Evolutionary conservation across 495 filamentous ascomycete genomes (phyloP), one percentile per base, ranked within the genome.

Genomic region (Podospora conica): DNA sequence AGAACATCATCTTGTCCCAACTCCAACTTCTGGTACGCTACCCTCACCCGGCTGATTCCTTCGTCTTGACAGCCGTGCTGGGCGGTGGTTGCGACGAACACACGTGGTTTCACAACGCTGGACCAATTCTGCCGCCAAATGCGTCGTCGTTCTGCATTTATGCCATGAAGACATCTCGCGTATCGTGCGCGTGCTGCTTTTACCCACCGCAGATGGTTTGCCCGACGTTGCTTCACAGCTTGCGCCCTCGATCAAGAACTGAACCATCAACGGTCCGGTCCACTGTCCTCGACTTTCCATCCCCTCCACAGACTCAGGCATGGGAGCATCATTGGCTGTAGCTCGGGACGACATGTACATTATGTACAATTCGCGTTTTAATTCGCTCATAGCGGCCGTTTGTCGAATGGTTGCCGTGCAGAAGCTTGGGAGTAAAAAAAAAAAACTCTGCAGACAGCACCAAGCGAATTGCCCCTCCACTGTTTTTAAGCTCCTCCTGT

Each of bases 331-430:
- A 64, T 64, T 67, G 65, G 61, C 53, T 55, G 64, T 61, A 58
- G 15, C 6, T n/a, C 40, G 15, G 40, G 40, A 48, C 40, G 18
- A 48, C 40, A 48, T 48, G 40, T 1, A n/a, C 18, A 48, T 48
- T n/a, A 48, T 48, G 40, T 48, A 48, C 40, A 48, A 63, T 29
- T 23, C 57, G 69, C 65, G 48, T 68, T 72, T 68, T 70, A 66
- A 72, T 72, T 72, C 70, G 70, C 70, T 70, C 70, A 72, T 66
- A 61, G 54, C 60, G 21, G 21, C 54, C 21, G 12, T 65, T 21
- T 29, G 53, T 20, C 11, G 63, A 55, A n/a, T 11, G 33, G 60
- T 63, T 29, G 24, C 61, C 27, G 61, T 9, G 40, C 23, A 64
- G 57, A 64, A 55, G 15, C 54, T 59, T 58, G 28, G 56, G 9